These are phyloP conservation scores for Isoetes taiwanensis DNA, from an alignment of 75 land plant genomes.

Conservation along the genomic window DNA sequence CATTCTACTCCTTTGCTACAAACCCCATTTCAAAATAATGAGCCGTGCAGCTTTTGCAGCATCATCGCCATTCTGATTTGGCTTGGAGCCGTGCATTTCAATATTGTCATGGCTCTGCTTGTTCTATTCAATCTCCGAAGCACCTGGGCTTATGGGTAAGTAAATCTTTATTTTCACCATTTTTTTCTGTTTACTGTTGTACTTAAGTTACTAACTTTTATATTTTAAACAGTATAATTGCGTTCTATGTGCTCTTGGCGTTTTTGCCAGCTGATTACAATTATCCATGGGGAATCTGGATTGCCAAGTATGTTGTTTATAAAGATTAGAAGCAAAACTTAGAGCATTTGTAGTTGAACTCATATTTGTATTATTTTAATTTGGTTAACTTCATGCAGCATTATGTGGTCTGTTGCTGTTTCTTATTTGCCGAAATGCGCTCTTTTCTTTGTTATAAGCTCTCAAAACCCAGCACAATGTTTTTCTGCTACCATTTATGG, in stretches of 20 bases:
- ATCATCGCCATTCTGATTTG: background rate
- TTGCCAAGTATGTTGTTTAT: background rate
- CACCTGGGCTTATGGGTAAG: background rate
- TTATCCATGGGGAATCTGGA: background rate
- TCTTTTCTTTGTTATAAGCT: no score
- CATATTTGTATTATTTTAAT: no score
- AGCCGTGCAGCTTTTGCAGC: no score
- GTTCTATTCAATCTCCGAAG: background rate
- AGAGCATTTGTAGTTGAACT: no score
- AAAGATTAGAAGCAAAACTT: no score
- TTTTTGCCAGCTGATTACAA: background rate
- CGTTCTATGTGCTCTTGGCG: background rate
- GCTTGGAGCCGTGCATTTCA: conserved; percentile 6
- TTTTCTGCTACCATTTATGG: no score
- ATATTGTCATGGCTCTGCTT: background rate
- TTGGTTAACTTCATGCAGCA: no score
- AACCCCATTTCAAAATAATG: no score
- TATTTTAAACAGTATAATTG: background rate
- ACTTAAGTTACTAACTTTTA: background rate
- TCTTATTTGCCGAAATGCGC: no score
- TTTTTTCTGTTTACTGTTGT: background rate
- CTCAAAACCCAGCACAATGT: no score
- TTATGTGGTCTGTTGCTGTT: no score
- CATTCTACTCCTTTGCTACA: no score
- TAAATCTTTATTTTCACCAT: background rate